phyloP scores from a whole-genome alignment of 1,284 basidiomycete genomes.

The Puccinia polysora region DNA sequence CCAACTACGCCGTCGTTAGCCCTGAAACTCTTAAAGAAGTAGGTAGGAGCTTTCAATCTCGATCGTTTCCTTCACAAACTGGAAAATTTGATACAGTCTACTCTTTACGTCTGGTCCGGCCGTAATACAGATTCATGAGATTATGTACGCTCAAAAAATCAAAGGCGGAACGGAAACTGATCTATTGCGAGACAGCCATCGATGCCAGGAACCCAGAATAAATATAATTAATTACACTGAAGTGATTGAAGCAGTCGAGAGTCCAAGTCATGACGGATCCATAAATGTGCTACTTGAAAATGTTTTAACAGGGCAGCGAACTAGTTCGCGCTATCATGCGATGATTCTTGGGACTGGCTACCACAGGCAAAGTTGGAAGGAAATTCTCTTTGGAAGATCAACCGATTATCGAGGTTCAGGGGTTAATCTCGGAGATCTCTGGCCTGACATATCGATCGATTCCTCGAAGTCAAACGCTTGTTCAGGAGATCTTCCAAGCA shows the following conservation, averaged over 20 bases:
- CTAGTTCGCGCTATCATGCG: slow-evolving; percentile 55
- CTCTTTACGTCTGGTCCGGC: slow-evolving; percentile 47
- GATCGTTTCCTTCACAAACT: background rate
- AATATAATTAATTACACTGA: slow-evolving; percentile 54
- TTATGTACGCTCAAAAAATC: slow-evolving; percentile 61
- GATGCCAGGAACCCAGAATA: slow-evolving; percentile 41
- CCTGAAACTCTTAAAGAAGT: slow-evolving; percentile 51
- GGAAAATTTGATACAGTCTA: slow-evolving; percentile 50
- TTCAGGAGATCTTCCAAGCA: background rate
- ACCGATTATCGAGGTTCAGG: background rate
- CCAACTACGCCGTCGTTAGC: slow-evolving; percentile 63
- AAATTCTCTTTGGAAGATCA: slow-evolving; percentile 44
- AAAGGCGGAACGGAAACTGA: slow-evolving; percentile 52
- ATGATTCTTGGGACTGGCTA: slow-evolving; percentile 62
- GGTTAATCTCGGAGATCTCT: background rate
- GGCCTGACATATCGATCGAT: slow-evolving; percentile 2
- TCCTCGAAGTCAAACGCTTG: background rate
- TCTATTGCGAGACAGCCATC: slow-evolving; percentile 8
- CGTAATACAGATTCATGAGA: slow-evolving; percentile 55
- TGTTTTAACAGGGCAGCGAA: slow-evolving; percentile 35
- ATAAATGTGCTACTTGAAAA: slow-evolving; percentile 43
- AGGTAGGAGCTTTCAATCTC: background rate
- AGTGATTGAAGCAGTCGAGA: slow-evolving; percentile 43
- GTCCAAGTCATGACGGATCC: slow-evolving; percentile 22
- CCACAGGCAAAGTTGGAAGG: slow-evolving; percentile 54